Conservation (phyloP, 371 early-diverging fungal species). For the Mucor velutinosus region DNA sequence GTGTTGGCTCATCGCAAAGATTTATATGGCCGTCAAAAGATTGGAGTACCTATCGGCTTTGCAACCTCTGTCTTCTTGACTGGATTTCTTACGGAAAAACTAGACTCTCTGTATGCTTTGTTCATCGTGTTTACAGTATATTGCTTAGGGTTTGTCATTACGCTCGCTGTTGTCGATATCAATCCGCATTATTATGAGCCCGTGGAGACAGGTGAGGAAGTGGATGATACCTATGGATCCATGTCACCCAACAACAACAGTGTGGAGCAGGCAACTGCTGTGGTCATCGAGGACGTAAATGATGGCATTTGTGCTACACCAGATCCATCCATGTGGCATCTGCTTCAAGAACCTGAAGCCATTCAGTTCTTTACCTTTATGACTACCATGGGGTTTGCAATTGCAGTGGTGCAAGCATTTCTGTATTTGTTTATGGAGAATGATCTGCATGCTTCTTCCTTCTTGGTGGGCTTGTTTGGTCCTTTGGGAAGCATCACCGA, state of each 20-base stretch:
- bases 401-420: constrained; percentile 34
- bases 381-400: constrained; percentile 23
- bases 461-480: constrained; percentile 34
- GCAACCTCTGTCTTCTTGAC: constrained; percentile 37
- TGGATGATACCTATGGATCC: constrained; percentile 5
- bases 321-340: constrained; percentile 23
- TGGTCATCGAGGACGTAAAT: constrained; percentile 3
- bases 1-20: constrained; percentile 33
- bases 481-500: constrained; percentile 40
- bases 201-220: background rate
- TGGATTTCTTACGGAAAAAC: constrained; percentile 26
- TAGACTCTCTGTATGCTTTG: constrained; percentile 30
- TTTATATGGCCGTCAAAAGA: constrained; percentile 39
- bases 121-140: constrained; percentile 28
- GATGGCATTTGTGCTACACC: background rate
- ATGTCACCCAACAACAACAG: background rate
- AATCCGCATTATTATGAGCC: constrained; percentile 8
- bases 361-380: constrained; percentile 32
- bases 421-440: constrained; percentile 36
- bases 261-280: background rate
- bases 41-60: constrained; percentile 39
- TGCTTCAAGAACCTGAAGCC: constrained; percentile 23
- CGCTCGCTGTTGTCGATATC: constrained; percentile 10
- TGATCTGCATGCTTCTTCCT: constrained; percentile 30
- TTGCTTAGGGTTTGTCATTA: constrained; percentile 26